Percentiles rank a stretch among this genome's conserved stretches.
Conservation (phyloP, 2,329 filamentous ascomycete genomes). For the Amesomyces nigricolor region DNA sequence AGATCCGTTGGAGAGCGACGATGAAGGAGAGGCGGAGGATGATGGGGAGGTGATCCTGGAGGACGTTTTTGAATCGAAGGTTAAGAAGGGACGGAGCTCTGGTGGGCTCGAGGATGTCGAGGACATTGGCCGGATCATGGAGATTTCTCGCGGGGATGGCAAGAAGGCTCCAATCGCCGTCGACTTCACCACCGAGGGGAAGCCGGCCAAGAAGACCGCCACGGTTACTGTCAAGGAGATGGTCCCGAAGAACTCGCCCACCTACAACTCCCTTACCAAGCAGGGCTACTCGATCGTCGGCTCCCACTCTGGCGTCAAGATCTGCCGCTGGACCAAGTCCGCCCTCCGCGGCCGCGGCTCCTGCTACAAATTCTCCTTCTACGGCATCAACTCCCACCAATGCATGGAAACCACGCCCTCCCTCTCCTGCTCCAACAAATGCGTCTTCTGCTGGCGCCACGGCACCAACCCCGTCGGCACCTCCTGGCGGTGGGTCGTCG, state of each 20-base stretch:
- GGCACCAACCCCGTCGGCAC: slow-evolving; percentile 96
- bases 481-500: slow-evolving; percentile 93
- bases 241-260: slow-evolving; percentile 87
- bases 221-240: slow-evolving; percentile 68
- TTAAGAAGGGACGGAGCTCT: slow-evolving; percentile 39
- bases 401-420: slow-evolving; percentile 99
- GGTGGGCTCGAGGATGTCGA: slow-evolving; percentile 70
- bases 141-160: slow-evolving; percentile 38
- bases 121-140: slow-evolving; percentile 66
- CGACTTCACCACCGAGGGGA: slow-evolving; percentile 75
- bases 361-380: slow-evolving; percentile 97
- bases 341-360: slow-evolving; percentile 87
- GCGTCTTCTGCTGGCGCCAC: slow-evolving; percentile 98
- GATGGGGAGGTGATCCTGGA: slow-evolving; percentile 49
- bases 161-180: slow-evolving; percentile 58
- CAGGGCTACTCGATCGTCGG: slow-evolving; percentile 95
- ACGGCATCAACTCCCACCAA: slow-evolving; percentile 91
- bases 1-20: slow-evolving; percentile 77
- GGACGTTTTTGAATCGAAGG: slow-evolving; percentile 40
- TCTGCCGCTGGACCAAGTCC: slow-evolving; percentile 97
- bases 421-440: slow-evolving; percentile 95
- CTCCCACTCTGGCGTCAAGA: slow-evolving; percentile 93
- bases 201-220: slow-evolving; percentile 43
- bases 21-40: slow-evolving; percentile 60
- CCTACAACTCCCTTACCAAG: slow-evolving; percentile 83